These are phyloP conservation scores for Eucalyptus decipiens DNA, from an alignment of 345 rosid species.

Conservation along the genomic window DNA sequence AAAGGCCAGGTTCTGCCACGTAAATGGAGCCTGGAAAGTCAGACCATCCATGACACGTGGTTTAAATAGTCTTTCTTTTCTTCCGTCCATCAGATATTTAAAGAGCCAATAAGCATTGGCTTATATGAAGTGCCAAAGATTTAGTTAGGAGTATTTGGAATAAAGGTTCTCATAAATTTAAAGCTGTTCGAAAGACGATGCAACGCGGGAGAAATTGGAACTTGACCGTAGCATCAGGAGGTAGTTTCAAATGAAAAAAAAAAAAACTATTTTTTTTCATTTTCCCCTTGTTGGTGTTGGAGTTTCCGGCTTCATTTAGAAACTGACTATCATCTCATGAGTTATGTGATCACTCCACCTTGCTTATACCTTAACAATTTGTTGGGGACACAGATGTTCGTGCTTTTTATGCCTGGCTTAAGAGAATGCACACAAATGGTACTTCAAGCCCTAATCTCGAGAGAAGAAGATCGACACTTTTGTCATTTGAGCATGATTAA, in stretches of 20 bases:
- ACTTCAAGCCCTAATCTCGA: neutral
- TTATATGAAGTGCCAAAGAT: neutral
- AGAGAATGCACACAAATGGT: neutral
- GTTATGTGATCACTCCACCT: neutral
- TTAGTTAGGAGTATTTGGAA: neutral
- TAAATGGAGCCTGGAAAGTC: neutral
- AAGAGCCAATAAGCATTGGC: neutral
- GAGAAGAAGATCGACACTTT: neutral
- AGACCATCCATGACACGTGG: neutral
- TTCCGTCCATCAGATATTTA: neutral
- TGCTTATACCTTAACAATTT: neutral
- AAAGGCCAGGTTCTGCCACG: neutral
- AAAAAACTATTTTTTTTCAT: neutral
- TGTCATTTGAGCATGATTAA: neutral
- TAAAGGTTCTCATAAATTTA: neutral
- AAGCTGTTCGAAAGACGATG: neutral
- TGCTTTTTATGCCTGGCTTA: neutral
- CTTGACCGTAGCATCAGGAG: neutral
- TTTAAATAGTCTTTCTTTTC: neutral
- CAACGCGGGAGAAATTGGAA: neutral
- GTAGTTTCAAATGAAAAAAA: neutral
- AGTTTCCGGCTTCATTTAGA: neutral
- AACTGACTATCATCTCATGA: neutral
- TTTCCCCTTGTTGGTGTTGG: neutral
- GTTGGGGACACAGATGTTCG: neutral